Conservation (phyloP, 2,329 filamentous ascomycete genomes). For the Trichoderma guizhouense region DNA sequence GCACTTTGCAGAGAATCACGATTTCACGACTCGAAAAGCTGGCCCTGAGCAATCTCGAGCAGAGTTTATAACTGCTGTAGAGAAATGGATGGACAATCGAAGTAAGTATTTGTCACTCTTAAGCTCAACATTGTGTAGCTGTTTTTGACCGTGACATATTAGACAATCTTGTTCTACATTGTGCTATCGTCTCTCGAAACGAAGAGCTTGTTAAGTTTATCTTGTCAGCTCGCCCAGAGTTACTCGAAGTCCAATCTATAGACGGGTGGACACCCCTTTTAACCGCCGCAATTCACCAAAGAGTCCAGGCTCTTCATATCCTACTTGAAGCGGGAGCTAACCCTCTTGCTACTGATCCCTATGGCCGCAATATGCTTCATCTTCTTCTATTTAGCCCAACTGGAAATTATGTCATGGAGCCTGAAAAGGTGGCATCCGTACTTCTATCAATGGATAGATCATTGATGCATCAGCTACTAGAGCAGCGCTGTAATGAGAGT, state of each 20-base stretch:
- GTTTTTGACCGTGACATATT: not conserved
- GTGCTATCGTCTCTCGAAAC: not conserved
- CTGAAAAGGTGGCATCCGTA: not conserved
- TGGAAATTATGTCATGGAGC: not conserved
- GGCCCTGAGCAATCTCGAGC: not conserved
- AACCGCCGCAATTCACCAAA: not conserved
- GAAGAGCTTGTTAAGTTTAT: not conserved
- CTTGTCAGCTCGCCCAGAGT: not conserved
- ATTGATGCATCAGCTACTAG: not conserved
- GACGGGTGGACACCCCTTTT: not conserved
- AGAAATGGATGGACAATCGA: not conserved
- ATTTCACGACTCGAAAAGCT: not conserved
- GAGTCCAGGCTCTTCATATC: not conserved
- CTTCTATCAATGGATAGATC: not conserved
- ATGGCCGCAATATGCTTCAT: not conserved
- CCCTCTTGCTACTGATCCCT: not conserved
- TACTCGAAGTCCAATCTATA: not conserved
- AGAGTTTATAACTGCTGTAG: not conserved
- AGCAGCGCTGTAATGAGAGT: not conserved
- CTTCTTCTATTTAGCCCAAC: not conserved
- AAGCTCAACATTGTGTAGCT: not conserved
- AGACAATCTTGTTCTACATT: constrained; percentile 2
- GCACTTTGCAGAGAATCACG: not conserved
- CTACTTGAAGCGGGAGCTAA: constrained; percentile 1
- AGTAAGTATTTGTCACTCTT: not conserved